Conservation (phyloP, 305 asterid species). For the Fraxinus paxiana region DNA sequence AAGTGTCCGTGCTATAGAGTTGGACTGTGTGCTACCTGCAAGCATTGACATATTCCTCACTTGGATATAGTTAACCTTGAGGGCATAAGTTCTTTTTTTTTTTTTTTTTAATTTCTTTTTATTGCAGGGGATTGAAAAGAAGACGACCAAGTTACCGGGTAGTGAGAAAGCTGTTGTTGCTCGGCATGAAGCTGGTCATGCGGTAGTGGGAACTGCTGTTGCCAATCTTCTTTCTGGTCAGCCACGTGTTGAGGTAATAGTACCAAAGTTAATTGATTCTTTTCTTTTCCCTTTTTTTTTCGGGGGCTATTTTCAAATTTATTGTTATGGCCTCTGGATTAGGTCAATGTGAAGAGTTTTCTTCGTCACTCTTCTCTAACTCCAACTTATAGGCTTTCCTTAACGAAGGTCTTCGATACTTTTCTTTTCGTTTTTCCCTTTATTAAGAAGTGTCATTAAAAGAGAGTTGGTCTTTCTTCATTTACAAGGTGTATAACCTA, state of each 20-base stretch:
- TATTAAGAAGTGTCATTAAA: background rate
- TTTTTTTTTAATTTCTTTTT: slow-evolving; percentile 24
- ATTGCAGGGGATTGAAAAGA: slow-evolving; percentile 92
- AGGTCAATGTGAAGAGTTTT: slow-evolving; percentile 1
- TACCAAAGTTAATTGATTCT: background rate
- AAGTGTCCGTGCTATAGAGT: background rate
- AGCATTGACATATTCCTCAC: background rate
- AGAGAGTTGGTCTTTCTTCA: background rate
- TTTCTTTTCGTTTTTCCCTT: background rate
- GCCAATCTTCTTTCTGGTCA: slow-evolving; percentile 94
- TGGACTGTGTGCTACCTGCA: background rate
- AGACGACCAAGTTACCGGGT: slow-evolving; percentile 89
- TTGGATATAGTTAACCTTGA: slow-evolving; percentile 6
- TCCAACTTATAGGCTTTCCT: background rate
- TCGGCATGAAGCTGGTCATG: slow-evolving; percentile 99
- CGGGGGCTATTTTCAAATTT: slow-evolving; percentile 2
- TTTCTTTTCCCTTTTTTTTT: background rate
- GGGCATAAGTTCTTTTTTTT: slow-evolving; percentile 12
- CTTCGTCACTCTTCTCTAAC: background rate
- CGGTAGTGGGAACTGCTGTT: slow-evolving; percentile 97
- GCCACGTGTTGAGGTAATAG: slow-evolving; percentile 89
- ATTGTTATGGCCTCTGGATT: slow-evolving; percentile 5
- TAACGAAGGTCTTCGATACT: background rate
- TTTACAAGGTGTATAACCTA: background rate
- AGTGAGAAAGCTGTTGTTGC: slow-evolving; percentile 97